Evolutionary conservation across 2,329 filamentous ascomycete genomes (phyloP).

Genomic region (Fusarium sp.): DNA sequence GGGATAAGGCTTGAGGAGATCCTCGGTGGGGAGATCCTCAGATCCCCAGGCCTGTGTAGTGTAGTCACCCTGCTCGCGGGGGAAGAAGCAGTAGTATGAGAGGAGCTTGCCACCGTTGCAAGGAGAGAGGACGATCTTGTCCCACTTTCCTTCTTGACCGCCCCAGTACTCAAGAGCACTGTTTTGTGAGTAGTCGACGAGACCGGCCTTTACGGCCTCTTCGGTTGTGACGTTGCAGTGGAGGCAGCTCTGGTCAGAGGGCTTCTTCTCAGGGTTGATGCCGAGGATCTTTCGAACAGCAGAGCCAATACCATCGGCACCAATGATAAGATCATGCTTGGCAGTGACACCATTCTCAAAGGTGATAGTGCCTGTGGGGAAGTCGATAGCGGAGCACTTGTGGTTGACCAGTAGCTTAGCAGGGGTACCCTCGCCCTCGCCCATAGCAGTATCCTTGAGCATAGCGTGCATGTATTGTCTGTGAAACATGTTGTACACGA

Average conservation of each 20-base stretch:
- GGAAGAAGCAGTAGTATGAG: slow-evolving; percentile 77
- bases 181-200: slow-evolving; percentile 70
- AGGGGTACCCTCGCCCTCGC: slow-evolving; percentile 63
- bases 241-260: slow-evolving; percentile 68
- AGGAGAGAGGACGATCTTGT: slow-evolving; percentile 76
- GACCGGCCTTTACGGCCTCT: slow-evolving; percentile 66
- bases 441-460: slow-evolving; percentile 68
- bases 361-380: slow-evolving; percentile 57
- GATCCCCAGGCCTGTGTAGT: slow-evolving; percentile 67
- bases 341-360: slow-evolving; percentile 62
- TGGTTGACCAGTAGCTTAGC: slow-evolving; percentile 66
- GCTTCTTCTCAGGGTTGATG: slow-evolving; percentile 66
- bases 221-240: slow-evolving; percentile 72
- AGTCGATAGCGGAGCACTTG: slow-evolving; percentile 61
- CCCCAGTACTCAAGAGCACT: slow-evolving; percentile 76
- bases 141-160: slow-evolving; percentile 68
- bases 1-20: slow-evolving; percentile 68
- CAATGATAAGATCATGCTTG: slow-evolving; percentile 68
- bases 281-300: slow-evolving; percentile 70
- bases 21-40: slow-evolving; percentile 61
- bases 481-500: slow-evolving; percentile 75
- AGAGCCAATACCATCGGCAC: slow-evolving; percentile 74
- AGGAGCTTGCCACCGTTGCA: slow-evolving; percentile 72
- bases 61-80: slow-evolving; percentile 59
- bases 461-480: slow-evolving; percentile 74